Conservation (phyloP, 495 filamentous ascomycete genomes). For the Terfezia claveryi region DNA sequence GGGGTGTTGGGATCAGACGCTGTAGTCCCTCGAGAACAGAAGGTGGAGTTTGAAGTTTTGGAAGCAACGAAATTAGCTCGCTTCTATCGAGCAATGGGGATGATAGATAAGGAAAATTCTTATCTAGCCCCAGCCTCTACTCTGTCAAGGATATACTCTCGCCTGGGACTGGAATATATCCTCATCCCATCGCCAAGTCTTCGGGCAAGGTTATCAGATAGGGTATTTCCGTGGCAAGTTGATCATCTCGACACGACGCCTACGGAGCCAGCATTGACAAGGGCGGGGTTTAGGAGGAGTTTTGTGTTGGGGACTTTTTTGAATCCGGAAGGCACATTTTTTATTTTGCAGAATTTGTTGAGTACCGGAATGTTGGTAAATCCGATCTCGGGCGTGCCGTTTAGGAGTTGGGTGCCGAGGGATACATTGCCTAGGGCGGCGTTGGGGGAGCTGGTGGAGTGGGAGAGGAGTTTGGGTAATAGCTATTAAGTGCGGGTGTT, state of each 20-base stretch:
- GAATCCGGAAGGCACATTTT: not conserved
- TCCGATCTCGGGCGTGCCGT: not conserved
- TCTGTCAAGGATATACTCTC: not conserved
- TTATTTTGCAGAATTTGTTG: not conserved
- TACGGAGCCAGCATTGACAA: not conserved
- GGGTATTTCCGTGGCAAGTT: not conserved
- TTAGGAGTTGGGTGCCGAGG: not conserved
- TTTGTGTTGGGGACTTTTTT: not conserved
- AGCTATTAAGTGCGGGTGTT: no score
- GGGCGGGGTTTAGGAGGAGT: not conserved
- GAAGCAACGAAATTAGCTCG: not conserved
- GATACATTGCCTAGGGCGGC: not conserved
- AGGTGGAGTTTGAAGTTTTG: not conserved
- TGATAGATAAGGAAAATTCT: not conserved
- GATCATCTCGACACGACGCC: slow-evolving; percentile 2
- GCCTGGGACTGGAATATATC: not conserved
- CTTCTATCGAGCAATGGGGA: not conserved
- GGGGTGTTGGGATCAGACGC: not conserved
- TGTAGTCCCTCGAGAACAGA: not conserved
- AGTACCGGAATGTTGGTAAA: not conserved
- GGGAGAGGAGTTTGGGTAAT: not conserved
- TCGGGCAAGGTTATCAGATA: not conserved
- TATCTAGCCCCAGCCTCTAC: not conserved
- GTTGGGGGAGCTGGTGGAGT: not conserved
- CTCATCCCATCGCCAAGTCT: not conserved